Conservation (phyloP, 1,284 basidiomycete genomes). For the Cryptococcus amylolentus region DNA sequence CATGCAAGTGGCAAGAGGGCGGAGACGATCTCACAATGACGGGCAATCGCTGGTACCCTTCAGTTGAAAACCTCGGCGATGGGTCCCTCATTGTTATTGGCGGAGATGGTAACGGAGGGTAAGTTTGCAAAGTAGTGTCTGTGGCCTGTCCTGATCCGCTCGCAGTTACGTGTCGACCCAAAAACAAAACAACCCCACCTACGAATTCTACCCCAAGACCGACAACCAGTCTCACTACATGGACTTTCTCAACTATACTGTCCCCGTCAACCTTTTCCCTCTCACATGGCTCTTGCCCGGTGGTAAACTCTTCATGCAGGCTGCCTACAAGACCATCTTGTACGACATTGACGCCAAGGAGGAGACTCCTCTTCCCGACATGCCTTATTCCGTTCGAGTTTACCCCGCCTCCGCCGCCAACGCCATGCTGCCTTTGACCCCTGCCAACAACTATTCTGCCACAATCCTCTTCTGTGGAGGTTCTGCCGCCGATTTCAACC, state of each 20-base stretch:
- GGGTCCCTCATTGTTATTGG: conserved; percentile 55
- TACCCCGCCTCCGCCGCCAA: conserved; percentile 88
- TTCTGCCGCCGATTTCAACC: conserved; percentile 53
- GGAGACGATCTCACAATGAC: conserved; percentile 52
- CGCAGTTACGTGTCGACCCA: conserved; percentile 64
- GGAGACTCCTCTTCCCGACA: conserved; percentile 42
- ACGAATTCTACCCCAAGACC: conserved; percentile 68
- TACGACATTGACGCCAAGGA: conserved; percentile 40
- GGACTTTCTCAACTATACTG: conserved; percentile 75
- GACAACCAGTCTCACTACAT: conserved; percentile 59
- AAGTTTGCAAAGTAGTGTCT: conserved; percentile 37
- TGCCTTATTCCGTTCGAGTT: conserved; percentile 65
- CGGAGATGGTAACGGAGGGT: conserved; percentile 48
- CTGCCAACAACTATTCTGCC: conserved; percentile 79
- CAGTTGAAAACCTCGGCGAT: conserved; percentile 53
- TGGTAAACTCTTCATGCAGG: conserved; percentile 70
- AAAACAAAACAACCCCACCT: conserved; percentile 73
- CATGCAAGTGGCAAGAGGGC: conserved; percentile 61
- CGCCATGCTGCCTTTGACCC: conserved; percentile 86
- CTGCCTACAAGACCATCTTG: conserved; percentile 51
- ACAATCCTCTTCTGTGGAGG: conserved; percentile 89
- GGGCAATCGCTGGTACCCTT: conserved; percentile 75
- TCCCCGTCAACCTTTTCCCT: conserved; percentile 87
- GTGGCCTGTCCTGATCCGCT: background rate
- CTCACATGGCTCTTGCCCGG: conserved; percentile 78